These are phyloP conservation scores for Hermanozyma aechmeae DNA, from an alignment of 805 yeast genomes.

Conservation along the genomic window DNA sequence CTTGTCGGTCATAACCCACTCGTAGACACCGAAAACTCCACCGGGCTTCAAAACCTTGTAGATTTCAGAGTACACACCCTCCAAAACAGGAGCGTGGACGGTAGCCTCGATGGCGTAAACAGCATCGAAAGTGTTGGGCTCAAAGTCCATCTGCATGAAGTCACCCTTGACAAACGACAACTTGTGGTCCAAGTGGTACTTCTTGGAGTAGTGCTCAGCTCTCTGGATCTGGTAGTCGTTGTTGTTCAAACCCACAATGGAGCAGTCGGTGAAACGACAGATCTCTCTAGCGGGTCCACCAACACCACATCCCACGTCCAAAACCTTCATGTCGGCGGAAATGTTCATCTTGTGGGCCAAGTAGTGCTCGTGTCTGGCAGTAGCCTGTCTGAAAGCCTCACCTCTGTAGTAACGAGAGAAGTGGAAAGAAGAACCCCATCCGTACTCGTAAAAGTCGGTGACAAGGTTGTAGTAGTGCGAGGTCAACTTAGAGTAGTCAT, in stretches of 20 bases:
- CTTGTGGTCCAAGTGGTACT: constrained; percentile 57
- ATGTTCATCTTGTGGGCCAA: constrained; percentile 82
- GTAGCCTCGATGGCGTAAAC: constrained; percentile 99
- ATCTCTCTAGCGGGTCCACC: constrained; percentile 99
- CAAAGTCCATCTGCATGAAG: constrained; percentile 98
- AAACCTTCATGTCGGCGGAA: constrained; percentile 70
- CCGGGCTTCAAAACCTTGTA: constrained; percentile 96
- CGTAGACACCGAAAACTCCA: constrained; percentile 95
- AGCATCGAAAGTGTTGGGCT: constrained; percentile 83
- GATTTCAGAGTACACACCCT: constrained; percentile 92
- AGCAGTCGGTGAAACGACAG: constrained; percentile 79
- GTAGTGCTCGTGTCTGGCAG: constrained; percentile 96
- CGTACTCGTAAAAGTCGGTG: constrained; percentile 97
- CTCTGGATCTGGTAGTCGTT: constrained; percentile 95
- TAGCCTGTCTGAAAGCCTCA: constrained; percentile 88
- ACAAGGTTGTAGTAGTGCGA: constrained; percentile 95
- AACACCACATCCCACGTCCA: constrained; percentile 98
- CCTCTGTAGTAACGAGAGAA: constrained; percentile 90
- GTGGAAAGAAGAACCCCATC: constrained; percentile 99
- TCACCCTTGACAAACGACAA: constrained; percentile 90
- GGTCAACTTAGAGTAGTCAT: constrained; percentile 83
- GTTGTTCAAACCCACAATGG: constrained; percentile 86
- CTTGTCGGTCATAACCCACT: constrained; percentile 96
- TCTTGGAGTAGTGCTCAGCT: constrained; percentile 73
- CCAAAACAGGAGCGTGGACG: constrained; percentile 92